phyloP scores from a whole-genome alignment of 1,284 basidiomycete species.

The Golubevia pallescens region DNA sequence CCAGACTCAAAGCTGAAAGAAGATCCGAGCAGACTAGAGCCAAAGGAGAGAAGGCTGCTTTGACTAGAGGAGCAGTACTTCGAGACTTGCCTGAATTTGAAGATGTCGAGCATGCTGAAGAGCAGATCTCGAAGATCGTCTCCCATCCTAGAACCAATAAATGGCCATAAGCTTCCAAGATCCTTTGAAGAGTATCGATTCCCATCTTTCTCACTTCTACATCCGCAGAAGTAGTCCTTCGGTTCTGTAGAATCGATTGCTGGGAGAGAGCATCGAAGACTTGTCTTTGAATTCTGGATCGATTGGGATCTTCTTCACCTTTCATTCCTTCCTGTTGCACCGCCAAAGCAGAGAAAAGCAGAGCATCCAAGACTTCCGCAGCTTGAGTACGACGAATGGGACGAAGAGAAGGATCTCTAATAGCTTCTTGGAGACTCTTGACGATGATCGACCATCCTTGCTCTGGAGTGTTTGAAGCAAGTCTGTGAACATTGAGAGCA shows the following conservation, averaged over 20 bases:
- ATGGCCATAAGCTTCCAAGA: constrained; percentile 88
- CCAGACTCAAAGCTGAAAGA: constrained; percentile 77
- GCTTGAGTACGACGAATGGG: constrained; percentile 34
- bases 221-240: constrained; percentile 20
- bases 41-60: constrained; percentile 90
- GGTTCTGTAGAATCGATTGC: constrained; percentile 25
- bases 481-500: constrained; percentile 24
- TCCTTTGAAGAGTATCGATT: constrained; percentile 83
- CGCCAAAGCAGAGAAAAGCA: constrained; percentile 13
- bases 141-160: constrained; percentile 90
- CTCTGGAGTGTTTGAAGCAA: constrained; percentile 21
- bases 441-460: constrained; percentile 31
- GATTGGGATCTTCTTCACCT: constrained; percentile 12
- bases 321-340: constrained; percentile 17
- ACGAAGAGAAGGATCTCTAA: constrained; percentile 12
- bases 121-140: constrained; percentile 79
- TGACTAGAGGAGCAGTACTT: constrained; percentile 67
- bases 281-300: constrained; percentile 25
- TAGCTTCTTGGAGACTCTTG: constrained; percentile 16
- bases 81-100: not conserved
- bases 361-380: constrained; percentile 20
- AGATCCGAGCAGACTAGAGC: constrained; percentile 90
- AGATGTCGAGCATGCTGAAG: too few species aligned
- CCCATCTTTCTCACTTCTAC: constrained; percentile 82
- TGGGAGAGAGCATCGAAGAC: constrained; percentile 28